Evolutionary conservation across 345 rosid genomes (phyloP).

Genomic region (Pelargonium nanum): DNA sequence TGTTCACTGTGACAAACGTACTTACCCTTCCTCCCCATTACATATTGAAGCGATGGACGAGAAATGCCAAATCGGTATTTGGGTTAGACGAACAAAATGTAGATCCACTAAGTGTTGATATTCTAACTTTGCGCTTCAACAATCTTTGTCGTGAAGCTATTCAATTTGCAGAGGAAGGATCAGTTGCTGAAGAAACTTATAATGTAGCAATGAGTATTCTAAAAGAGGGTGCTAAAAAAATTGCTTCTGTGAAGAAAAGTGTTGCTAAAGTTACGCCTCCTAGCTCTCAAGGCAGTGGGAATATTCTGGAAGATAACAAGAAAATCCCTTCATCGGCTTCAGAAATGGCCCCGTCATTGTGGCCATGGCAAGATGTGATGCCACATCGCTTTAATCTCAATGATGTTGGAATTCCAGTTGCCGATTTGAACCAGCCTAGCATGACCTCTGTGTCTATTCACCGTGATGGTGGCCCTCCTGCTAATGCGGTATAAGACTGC

Average conservation of each 20-base stretch:
- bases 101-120: slow-evolving; percentile 25
- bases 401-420: slow-evolving; percentile 32
- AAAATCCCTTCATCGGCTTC: slow-evolving; percentile 23
- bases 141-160: slow-evolving; percentile 44
- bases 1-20: slow-evolving; percentile 57
- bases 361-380: slow-evolving; percentile 52
- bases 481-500: slow-evolving; percentile 27
- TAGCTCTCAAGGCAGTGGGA: slow-evolving; percentile 30
- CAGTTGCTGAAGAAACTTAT: slow-evolving; percentile 43
- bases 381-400: slow-evolving; percentile 39
- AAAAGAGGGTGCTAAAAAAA: slow-evolving; percentile 35
- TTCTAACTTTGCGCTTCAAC: slow-evolving; percentile 45
- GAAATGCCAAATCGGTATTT: slow-evolving; percentile 42
- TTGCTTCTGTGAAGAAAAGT: slow-evolving; percentile 35
- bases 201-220: slow-evolving; percentile 31
- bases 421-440: slow-evolving; percentile 52
- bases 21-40: slow-evolving; percentile 51
- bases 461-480: slow-evolving; percentile 26
- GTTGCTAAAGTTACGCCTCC: slow-evolving; percentile 27
- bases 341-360: slow-evolving; percentile 33
- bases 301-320: slow-evolving; percentile 30
- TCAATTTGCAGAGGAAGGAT: slow-evolving; percentile 50
- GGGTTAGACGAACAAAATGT: slow-evolving; percentile 29
- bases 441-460: slow-evolving; percentile 39
- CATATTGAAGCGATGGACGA: slow-evolving; percentile 52